Percentiles rank a stretch among this genome's conserved stretches.
Evolutionary conservation across 345 rosid species (phyloP).

Genomic region (Hibiscus tridactylites): DNA sequence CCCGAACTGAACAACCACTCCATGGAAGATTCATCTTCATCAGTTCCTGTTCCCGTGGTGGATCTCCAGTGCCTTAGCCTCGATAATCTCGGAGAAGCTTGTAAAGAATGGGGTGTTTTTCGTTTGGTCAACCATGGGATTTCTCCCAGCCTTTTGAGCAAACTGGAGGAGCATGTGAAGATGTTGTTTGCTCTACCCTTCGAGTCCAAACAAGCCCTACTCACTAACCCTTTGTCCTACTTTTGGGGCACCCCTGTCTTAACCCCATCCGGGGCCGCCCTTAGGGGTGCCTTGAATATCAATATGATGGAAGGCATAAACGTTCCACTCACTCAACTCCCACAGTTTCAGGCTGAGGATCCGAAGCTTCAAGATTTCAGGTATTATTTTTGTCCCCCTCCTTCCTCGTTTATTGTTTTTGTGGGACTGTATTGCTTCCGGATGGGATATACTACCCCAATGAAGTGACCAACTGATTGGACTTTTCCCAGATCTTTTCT

Average conservation of each 20-base stretch:
- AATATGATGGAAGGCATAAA: constrained; percentile 67
- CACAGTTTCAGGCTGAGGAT: constrained; percentile 20
- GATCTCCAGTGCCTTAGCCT: constrained; percentile 35
- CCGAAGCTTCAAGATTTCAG: constrained; percentile 47
- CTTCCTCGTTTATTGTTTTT: no score
- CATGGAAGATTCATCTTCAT: constrained; percentile 1
- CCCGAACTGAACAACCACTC: constrained; percentile 4
- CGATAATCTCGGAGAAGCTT: constrained; percentile 39
- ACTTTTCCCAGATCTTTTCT: not conserved
- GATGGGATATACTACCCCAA: no score
- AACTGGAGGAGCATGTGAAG: constrained; percentile 33
- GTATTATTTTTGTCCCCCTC: constrained; percentile 15
- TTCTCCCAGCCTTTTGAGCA: constrained; percentile 30
- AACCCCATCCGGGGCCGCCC: constrained; percentile 46
- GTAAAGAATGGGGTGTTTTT: constrained; percentile 61
- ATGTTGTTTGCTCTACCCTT: constrained; percentile 42
- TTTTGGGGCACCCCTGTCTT: constrained; percentile 77
- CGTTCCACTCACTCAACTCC: constrained; percentile 42
- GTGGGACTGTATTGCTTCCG: not conserved
- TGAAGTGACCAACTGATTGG: constrained; percentile 11
- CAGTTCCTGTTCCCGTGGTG: constrained; percentile 37
- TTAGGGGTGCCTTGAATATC: constrained; percentile 28
- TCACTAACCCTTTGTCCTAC: constrained; percentile 44
- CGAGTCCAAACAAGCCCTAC: constrained; percentile 30
- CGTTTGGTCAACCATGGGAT: constrained; percentile 64